phyloP scores from a whole-genome alignment of 305 asterid genomes.

The Solanum hybrid region DNA sequence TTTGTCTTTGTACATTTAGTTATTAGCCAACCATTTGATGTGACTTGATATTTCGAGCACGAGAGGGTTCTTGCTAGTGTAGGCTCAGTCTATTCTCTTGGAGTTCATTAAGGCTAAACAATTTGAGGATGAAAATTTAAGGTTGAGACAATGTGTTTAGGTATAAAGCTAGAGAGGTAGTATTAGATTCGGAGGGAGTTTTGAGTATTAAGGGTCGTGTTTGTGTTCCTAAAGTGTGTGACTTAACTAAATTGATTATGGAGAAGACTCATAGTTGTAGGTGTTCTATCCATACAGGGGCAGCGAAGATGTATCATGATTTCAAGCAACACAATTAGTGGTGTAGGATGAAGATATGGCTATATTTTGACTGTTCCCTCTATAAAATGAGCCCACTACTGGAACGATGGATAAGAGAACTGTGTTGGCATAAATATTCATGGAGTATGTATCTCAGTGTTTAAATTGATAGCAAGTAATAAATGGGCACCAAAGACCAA shows the following conservation, averaged over 20 bases:
- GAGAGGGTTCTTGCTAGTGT: background rate
- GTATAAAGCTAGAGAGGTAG: background rate
- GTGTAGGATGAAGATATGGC: background rate
- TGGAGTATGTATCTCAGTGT: background rate
- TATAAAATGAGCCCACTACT: background rate
- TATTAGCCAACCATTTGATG: background rate
- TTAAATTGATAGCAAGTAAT: background rate
- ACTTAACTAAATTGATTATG: background rate
- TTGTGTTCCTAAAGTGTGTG: background rate
- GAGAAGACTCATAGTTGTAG: background rate
- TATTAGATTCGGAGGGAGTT: background rate
- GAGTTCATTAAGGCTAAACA: background rate
- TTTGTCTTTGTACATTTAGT: background rate
- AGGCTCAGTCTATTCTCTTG: background rate
- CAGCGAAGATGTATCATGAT: background rate
- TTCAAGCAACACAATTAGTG: background rate
- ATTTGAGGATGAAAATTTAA: background rate
- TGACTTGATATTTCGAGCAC: background rate
- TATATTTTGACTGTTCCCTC: background rate
- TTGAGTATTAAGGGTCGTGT: background rate
- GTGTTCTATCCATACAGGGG: background rate
- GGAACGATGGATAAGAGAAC: background rate
- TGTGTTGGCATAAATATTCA: background rate
- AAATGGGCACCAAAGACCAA: background rate
- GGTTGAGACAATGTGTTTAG: background rate